phyloP scores from a whole-genome alignment of 768 basidiomycete genomes.

The Hydnum rufescens region DNA sequence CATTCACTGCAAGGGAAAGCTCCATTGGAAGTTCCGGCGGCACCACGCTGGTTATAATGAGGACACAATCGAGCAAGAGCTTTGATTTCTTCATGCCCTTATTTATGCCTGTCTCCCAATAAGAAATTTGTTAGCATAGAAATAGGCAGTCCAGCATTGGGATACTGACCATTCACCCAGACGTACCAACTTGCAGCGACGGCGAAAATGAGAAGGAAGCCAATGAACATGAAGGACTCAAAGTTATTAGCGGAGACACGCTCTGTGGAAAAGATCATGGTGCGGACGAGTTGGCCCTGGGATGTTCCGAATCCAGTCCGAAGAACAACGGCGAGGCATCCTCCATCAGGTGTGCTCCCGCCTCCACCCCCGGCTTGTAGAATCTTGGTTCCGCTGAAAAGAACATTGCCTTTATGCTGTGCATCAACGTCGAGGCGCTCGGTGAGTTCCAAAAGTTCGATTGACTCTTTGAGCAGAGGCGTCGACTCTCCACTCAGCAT shows the following conservation, averaged over 20 bases:
- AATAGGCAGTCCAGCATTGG: not conserved
- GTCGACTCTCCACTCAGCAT: slow-evolving; percentile 99
- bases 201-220: slow-evolving; percentile 92
- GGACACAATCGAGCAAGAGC: slow-evolving; percentile 79
- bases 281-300: slow-evolving; percentile 90
- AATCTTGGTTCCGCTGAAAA: slow-evolving; percentile 96
- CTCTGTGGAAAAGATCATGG: slow-evolving; percentile 98
- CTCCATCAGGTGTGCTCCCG: slow-evolving; percentile 63
- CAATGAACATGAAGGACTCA: slow-evolving; percentile 94
- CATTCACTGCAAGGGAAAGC: slow-evolving; percentile 86
- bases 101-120: slow-evolving; percentile 48
- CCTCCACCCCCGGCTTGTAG: slow-evolving; percentile 52
- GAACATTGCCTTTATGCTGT: slow-evolving; percentile 64
- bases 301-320: slow-evolving; percentile 95
- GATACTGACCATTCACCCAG: slow-evolving; percentile 67
- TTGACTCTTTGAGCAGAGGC: slow-evolving; percentile 86
- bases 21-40: slow-evolving; percentile 99
- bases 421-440: slow-evolving; percentile 76
- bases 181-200: slow-evolving; percentile 98
- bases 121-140: not conserved
- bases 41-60: slow-evolving; percentile 94
- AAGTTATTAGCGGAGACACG: slow-evolving; percentile 90
- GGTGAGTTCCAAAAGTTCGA: slow-evolving; percentile 54
- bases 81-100: slow-evolving; percentile 87
- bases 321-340: slow-evolving; percentile 81